Evolutionary conservation across 2,329 filamentous ascomycete species (phyloP).

Genomic region (Botrytis sinoallii): DNA sequence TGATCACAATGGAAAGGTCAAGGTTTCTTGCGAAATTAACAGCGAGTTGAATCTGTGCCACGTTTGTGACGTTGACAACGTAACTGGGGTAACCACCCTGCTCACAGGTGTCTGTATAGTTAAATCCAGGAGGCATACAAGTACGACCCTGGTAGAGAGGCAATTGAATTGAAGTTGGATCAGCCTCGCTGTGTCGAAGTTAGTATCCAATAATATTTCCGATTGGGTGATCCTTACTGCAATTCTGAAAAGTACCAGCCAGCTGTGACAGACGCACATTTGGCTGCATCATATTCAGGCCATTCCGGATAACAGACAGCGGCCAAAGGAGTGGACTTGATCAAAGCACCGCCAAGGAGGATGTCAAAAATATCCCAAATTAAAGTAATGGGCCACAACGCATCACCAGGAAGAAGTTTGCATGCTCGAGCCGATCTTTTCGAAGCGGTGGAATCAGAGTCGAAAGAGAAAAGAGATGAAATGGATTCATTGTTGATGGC

Average conservation of each 20-base stretch:
- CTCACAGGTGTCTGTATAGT: constrained; percentile 19
- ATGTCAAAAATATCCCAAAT: constrained; percentile 48
- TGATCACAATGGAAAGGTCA: constrained; percentile 39
- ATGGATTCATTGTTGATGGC: constrained; percentile 20
- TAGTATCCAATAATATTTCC: constrained; percentile 20
- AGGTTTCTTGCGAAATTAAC: constrained; percentile 39
- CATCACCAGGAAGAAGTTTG: constrained; percentile 31
- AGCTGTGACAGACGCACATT: constrained; percentile 38
- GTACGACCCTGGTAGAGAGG: constrained; percentile 44
- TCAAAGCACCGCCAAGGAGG: constrained; percentile 43
- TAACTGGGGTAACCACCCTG: constrained; percentile 27
- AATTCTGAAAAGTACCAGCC: constrained; percentile 39
- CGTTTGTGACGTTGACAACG: constrained; percentile 30
- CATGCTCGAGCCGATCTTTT: constrained; percentile 20
- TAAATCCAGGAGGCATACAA: constrained; percentile 36
- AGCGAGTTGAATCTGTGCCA: constrained; percentile 26
- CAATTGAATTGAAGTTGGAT: constrained; percentile 46
- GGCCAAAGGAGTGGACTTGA: constrained; percentile 45
- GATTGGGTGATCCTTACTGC: constrained; percentile 34
- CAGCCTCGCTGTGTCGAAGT: constrained; percentile 39
- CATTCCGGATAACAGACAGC: constrained; percentile 43
- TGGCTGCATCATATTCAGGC: constrained; percentile 33
- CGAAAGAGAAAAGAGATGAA: constrained; percentile 21
- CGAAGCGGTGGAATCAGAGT: not conserved
- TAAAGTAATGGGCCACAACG: constrained; percentile 46